Evolutionary conservation across 257 asterid genomes (phyloP), one percentile per base, ranked within the genome.

Genomic region (Linaria vulgaris): DNA sequence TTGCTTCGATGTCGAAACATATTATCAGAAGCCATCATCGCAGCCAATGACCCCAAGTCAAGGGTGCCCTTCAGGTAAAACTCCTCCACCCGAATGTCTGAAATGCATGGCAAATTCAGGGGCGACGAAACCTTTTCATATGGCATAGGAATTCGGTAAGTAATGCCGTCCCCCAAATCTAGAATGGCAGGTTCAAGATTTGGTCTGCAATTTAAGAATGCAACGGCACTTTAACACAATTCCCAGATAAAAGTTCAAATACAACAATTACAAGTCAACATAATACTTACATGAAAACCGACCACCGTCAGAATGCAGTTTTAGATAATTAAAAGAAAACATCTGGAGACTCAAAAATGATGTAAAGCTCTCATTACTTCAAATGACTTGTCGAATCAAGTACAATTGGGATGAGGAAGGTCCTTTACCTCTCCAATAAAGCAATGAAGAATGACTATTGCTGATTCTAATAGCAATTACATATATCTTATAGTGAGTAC

Each of bases 11-110:
- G 75, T 73, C 78, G 80, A 66, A 82, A 78, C 76, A 77, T 79
- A 66, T 63, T 82, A 68, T 87, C 92, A 63, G 95, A 74, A 77
- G 88, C 83, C 97, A 94, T 90, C 96, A 94, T 90, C 69, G 91
- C 79, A 67, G 88, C 96, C 80, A 94, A 76, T 41, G 99, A 87
- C 49, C 96, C 94, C 83, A 94, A 80, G 75, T 94, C 99, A 68
- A 94, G 99, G 75, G 99, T 87, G 43, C 99, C 97, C 87, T 82
- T 86, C 59, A 94, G 83, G 84, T 83, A 94, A 85, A 82, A 79
- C 69, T 94, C 99, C 70, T 87, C 96, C 62, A 94, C 95, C 61
- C 63, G 85, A 67, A 94, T 85, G 71, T 90, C 96, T 59, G 95
- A 66, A 79, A 76, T 76, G 62, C 84, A 76, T 15, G 97, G 99